Conservation (phyloP, 163 green algal genomes). For the Trebouxia gelatinosa region DNA sequence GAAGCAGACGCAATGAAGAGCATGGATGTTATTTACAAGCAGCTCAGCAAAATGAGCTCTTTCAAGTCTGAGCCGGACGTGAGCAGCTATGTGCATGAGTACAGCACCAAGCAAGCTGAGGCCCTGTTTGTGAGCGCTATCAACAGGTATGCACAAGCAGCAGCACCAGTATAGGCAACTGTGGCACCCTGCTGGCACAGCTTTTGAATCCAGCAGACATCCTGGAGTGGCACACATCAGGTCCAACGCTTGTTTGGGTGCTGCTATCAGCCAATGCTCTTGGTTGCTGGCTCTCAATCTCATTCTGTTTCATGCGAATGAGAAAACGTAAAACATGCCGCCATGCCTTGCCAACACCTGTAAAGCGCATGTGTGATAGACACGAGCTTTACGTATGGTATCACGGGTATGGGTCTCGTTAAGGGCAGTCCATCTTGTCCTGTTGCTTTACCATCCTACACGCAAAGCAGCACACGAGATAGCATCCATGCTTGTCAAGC, state of each 20-base stretch:
- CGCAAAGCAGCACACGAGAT: neutral
- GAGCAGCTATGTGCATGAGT: slow-evolving; percentile 53
- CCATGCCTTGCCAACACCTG: too few species aligned
- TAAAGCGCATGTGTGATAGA: slow-evolving; percentile 45
- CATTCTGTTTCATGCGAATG: too few species aligned
- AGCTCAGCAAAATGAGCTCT: slow-evolving; percentile 32
- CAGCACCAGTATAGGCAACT: neutral
- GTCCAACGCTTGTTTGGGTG: too few species aligned
- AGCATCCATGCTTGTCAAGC: too few species aligned
- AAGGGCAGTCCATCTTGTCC: too few species aligned
- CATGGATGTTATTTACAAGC: slow-evolving; percentile 50
- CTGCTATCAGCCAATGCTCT: too few species aligned
- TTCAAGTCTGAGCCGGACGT: slow-evolving; percentile 34
- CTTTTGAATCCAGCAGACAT: neutral
- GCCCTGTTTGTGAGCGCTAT: slow-evolving; percentile 57
- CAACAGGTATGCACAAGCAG: slow-evolving; percentile 52
- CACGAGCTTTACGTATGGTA: slow-evolving; percentile 38
- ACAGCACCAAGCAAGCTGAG: slow-evolving; percentile 53
- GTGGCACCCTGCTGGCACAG: neutral
- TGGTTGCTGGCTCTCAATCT: too few species aligned
- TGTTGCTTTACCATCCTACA: slow-evolving; percentile 39
- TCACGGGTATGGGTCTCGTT: too few species aligned
- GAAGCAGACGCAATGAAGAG: slow-evolving; percentile 72
- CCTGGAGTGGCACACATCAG: too few species aligned
- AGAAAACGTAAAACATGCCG: too few species aligned